Conservation (phyloP, 2,329 filamentous ascomycete species). For the Epicoccum nigrum region DNA sequence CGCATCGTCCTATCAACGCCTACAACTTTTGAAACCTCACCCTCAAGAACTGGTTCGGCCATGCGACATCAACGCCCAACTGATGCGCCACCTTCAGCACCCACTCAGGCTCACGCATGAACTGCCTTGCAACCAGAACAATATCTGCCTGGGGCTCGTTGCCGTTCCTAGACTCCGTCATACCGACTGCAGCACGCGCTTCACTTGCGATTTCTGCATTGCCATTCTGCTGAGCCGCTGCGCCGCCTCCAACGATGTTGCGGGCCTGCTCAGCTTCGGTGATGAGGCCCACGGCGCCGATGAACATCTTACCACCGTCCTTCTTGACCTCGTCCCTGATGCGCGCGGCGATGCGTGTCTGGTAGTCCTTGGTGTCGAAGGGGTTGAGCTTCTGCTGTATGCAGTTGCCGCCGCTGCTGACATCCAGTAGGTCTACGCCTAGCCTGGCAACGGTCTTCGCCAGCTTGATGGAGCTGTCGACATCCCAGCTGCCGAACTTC, state of each 20-base stretch:
- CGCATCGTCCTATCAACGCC: neutral
- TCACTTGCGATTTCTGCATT: conserved; percentile 35
- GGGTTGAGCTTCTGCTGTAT: conserved; percentile 49
- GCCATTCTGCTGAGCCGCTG: conserved; percentile 25
- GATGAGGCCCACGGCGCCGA: conserved; percentile 61
- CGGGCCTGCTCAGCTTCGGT: conserved; percentile 59
- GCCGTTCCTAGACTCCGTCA: conserved; percentile 43
- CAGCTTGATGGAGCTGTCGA: conserved; percentile 48
- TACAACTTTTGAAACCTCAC: conserved; percentile 41
- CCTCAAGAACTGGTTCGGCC: conserved; percentile 55
- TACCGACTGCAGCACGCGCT: conserved; percentile 38
- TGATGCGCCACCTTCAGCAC: conserved; percentile 58
- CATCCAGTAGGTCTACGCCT: conserved; percentile 55
- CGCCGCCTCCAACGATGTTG: conserved; percentile 49
- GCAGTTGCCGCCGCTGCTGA: conserved; percentile 55
- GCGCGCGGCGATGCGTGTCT: conserved; percentile 55
- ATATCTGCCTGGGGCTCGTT: conserved; percentile 54
- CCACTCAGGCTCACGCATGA: conserved; percentile 63
- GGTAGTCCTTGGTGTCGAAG: conserved; percentile 55
- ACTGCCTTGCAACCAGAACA: conserved; percentile 60
- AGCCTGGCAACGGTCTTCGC: conserved; percentile 50
- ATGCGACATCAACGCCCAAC: conserved; percentile 55
- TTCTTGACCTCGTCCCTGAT: conserved; percentile 51
- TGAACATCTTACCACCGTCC: conserved; percentile 50
- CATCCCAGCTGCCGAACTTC: conserved; percentile 48